These are phyloP conservation scores for Xerocomus brunneocitrinus DNA, from an alignment of 768 basidiomycete genomes.

Conservation along the genomic window DNA sequence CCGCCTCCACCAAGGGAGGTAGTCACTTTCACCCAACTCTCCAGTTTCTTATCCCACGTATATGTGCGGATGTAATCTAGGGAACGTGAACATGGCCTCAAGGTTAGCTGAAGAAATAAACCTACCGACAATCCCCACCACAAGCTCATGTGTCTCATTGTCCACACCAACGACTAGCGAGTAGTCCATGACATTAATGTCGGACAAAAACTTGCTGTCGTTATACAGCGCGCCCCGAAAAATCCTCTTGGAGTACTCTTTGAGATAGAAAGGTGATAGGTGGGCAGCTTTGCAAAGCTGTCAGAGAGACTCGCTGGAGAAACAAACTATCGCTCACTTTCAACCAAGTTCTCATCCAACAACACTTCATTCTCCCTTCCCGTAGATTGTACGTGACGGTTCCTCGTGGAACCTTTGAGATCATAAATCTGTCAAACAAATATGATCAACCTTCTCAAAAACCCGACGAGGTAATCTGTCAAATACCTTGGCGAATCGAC, in stretches of 20 bases:
- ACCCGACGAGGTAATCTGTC: background rate
- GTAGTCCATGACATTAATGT: slow-evolving; percentile 97
- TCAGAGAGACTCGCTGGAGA: slow-evolving; percentile 1
- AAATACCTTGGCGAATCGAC: slow-evolving; percentile 80
- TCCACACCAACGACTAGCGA: slow-evolving; percentile 96
- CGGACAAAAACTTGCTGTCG: slow-evolving; percentile 91
- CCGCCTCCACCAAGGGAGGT: slow-evolving; percentile 80
- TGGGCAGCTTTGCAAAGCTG: slow-evolving; percentile 58
- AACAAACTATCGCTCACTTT: slow-evolving; percentile 49
- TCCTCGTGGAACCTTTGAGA: slow-evolving; percentile 92
- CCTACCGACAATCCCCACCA: slow-evolving; percentile 94
- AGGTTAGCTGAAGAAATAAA: slow-evolving; percentile 9
- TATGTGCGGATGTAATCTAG: slow-evolving; percentile 93
- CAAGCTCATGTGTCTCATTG: slow-evolving; percentile 80
- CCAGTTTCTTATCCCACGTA: slow-evolving; percentile 98
- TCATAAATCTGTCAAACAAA: slow-evolving; percentile 74
- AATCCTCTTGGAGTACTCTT: slow-evolving; percentile 95
- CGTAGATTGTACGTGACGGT: slow-evolving; percentile 88
- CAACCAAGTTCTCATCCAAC: slow-evolving; percentile 92
- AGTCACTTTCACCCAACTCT: slow-evolving; percentile 97
- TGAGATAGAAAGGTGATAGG: slow-evolving; percentile 84
- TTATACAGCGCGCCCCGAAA: slow-evolving; percentile 87
- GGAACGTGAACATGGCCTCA: slow-evolving; percentile 3
- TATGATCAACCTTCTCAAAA: slow-evolving; percentile 2
- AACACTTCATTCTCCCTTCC: slow-evolving; percentile 90